Conservation (phyloP, 1,284 basidiomycete species). For the Leccinum glutinopallens region DNA sequence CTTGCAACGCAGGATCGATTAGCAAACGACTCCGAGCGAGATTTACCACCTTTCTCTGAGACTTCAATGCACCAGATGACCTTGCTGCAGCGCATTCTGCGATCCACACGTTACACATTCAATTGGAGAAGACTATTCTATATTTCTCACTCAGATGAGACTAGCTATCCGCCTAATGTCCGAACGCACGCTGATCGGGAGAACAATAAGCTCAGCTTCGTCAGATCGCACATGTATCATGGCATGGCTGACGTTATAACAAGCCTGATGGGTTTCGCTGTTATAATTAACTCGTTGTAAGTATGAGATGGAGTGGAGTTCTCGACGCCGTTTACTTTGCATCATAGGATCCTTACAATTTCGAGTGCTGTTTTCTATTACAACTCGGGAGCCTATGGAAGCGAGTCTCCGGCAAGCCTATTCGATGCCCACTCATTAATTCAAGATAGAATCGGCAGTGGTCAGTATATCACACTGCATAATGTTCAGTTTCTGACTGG, state of each 20-base stretch:
- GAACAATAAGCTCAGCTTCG: constrained; percentile 70
- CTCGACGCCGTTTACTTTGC: constrained; percentile 4
- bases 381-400: constrained; percentile 37
- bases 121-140: constrained; percentile 26
- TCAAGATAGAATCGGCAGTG: constrained; percentile 61
- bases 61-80: constrained; percentile 5
- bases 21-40: constrained; percentile 23
- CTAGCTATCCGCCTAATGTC: constrained; percentile 26
- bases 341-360: constrained; percentile 65
- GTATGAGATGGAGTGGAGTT: constrained; percentile 8
- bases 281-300: too few relatives aligned
- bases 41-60: constrained; percentile 17
- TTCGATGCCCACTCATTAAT: constrained; percentile 85
- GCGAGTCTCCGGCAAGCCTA: constrained; percentile 64
- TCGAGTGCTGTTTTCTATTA: constrained; percentile 78
- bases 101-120: constrained; percentile 14
- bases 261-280: constrained; percentile 76
- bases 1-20: constrained; percentile 81
- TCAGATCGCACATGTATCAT: constrained; percentile 78
- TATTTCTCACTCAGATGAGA: constrained; percentile 25
- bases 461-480: constrained; percentile 42
- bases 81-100: constrained; percentile 15
- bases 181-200: constrained; percentile 55
- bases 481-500: constrained; percentile 25
- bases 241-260: constrained; percentile 68